Conservation (phyloP, 2,329 filamentous ascomycete species). For the Purpureocillium lavendulum region DNA sequence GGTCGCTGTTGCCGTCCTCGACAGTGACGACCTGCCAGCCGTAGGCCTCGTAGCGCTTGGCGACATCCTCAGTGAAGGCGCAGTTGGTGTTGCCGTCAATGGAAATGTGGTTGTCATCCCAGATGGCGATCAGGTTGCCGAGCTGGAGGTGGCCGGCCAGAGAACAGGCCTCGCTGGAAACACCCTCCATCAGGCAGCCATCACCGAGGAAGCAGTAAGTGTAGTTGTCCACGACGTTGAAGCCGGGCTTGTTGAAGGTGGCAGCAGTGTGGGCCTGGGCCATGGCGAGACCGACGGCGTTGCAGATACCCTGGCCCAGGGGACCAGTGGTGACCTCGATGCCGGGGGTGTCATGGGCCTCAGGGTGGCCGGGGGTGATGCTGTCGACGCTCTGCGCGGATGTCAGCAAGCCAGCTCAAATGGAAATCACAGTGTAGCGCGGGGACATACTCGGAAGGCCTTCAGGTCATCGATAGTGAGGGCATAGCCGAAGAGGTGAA, state of each 20-base stretch:
- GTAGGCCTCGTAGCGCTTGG: conserved; percentile 91
- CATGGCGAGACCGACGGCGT: conserved; percentile 96
- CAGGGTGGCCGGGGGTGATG: conserved; percentile 93
- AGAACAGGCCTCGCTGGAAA: conserved; percentile 87
- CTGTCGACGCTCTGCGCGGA: conserved; percentile 40
- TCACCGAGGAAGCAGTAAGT: conserved; percentile 96
- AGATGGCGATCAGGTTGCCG: conserved; percentile 93
- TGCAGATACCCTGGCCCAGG: conserved; percentile 93
- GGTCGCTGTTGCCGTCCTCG: conserved; percentile 80
- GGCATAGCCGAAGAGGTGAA: conserved; percentile 91
- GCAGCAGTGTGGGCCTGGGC: conserved; percentile 87
- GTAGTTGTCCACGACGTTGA: conserved; percentile 88
- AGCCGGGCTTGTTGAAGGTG: conserved; percentile 94
- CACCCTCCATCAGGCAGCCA: conserved; percentile 97
- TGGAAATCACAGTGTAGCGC: too few relatives aligned
- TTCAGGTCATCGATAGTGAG: conserved; percentile 88
- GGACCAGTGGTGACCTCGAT: conserved; percentile 97
- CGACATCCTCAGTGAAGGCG: conserved; percentile 94
- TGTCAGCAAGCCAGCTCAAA: conserved; percentile 5
- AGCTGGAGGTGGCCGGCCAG: conserved; percentile 94
- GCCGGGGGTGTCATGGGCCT: conserved; percentile 92
- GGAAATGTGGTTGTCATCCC: conserved; percentile 98
- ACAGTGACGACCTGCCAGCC: conserved; percentile 90
- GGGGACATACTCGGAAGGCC: conserved; percentile 79
- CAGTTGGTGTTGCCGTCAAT: conserved; percentile 92